Evolutionary conservation across 495 filamentous ascomycete genomes (phyloP).

Genomic region (Aspergillus steynii): DNA sequence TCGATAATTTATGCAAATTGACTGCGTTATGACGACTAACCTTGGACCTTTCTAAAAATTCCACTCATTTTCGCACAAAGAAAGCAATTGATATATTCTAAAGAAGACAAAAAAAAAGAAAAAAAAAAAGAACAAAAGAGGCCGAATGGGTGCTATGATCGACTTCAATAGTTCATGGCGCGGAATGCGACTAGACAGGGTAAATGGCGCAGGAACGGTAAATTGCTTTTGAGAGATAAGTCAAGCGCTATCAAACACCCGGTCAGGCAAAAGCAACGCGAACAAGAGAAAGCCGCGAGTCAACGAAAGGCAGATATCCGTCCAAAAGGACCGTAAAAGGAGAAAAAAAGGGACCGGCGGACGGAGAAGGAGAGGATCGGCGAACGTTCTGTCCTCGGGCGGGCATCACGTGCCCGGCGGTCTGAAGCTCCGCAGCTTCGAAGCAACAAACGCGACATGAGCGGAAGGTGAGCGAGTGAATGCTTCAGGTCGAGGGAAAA

Average conservation of each 20-base stretch:
- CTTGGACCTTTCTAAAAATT: slow-evolving; percentile 46
- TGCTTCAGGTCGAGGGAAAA: slow-evolving; percentile 4
- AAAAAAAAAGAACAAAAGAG: slow-evolving; percentile 5
- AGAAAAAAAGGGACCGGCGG: slow-evolving; percentile 10
- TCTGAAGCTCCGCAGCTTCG: slow-evolving; percentile 29
- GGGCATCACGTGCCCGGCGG: slow-evolving; percentile 22
- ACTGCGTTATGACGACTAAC: slow-evolving; percentile 18
- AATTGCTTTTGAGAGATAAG: not conserved
- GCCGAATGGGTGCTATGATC: slow-evolving; percentile 5
- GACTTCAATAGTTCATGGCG: slow-evolving; percentile 20
- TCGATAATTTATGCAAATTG: not conserved
- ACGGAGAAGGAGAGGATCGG: slow-evolving; percentile 11
- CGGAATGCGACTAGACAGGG: slow-evolving; percentile 12
- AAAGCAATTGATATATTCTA: not conserved
- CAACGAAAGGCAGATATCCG: not conserved
- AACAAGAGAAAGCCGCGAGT: slow-evolving; percentile 1
- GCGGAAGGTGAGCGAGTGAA: slow-evolving; percentile 9
- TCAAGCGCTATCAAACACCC: not conserved
- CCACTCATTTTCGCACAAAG: slow-evolving; percentile 33
- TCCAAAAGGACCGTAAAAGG: slow-evolving; percentile 1
- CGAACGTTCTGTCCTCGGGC: slow-evolving; percentile 8
- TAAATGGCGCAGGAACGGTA: not conserved
- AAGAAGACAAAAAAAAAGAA: not conserved
- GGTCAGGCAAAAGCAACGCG: not conserved
- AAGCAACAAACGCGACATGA: slow-evolving; percentile 21